phyloP scores from a whole-genome alignment of 2,329 filamentous ascomycete genomes.

The Teratosphaeriaceae sp. region DNA sequence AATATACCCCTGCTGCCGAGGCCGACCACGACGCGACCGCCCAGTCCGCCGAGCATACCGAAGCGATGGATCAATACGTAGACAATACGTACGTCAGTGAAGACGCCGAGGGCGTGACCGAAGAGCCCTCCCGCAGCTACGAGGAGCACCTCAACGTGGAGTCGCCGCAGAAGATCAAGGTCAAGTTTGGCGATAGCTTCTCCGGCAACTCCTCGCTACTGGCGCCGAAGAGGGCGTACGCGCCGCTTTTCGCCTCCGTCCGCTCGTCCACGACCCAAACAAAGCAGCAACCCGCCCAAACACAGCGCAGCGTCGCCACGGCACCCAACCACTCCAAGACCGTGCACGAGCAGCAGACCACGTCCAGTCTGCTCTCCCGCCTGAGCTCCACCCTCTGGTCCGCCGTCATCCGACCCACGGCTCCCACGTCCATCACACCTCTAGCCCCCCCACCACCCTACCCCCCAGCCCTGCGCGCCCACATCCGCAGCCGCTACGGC shows the following conservation, averaged over 20 bases:
- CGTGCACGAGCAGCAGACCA: no score
- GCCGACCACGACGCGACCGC: conserved; percentile 8
- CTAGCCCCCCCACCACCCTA: conserved; percentile 3
- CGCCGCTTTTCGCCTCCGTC: conserved; percentile 23
- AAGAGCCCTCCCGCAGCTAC: conserved; percentile 22
- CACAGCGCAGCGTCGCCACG: no score
- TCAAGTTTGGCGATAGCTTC: conserved; percentile 30
- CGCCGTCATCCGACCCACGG: conserved; percentile 18
- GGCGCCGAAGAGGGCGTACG: conserved; percentile 13
- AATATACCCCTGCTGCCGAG: neutral
- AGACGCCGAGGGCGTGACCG: neutral
- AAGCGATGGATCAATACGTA: no score
- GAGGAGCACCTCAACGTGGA: conserved; percentile 30
- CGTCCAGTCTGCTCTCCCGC: conserved; percentile 21
- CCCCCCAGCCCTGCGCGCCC: conserved; percentile 17
- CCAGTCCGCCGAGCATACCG: conserved; percentile 4
- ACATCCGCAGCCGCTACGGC: conserved; percentile 28
- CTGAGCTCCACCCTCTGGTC: conserved; percentile 25
- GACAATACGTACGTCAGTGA: conserved; percentile 3
- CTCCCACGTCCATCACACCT: conserved; percentile 13
- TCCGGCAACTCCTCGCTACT: conserved; percentile 10
- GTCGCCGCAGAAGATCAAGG: conserved; percentile 28
- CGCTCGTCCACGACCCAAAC: neutral
- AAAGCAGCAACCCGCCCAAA: neutral
- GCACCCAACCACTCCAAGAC: conserved; percentile 2